Evolutionary conservation across 2,329 filamentous ascomycete species (phyloP), one percentile per base, ranked within the genome.

Genomic region (Daldinia sp.): DNA sequence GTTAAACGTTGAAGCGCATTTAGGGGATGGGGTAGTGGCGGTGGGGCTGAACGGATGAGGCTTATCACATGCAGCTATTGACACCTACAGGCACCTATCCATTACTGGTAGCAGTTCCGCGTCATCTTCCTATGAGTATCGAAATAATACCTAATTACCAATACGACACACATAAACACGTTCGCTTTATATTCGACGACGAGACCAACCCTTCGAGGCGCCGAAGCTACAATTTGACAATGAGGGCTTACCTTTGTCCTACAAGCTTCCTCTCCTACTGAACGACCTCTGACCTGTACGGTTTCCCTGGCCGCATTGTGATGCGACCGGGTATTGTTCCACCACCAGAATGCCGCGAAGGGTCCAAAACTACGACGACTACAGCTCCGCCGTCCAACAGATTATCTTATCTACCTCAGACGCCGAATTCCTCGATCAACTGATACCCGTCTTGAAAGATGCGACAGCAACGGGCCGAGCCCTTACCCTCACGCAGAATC

Each of bases 381-480:
- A 79, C 65, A 74, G 74, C 69, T 75, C 77, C 12, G 78, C 78
- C 46, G 78, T 80, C 41, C 78, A 79, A 48, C 78, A 99, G 93
- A 97, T 98, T 73, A 94, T 98, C 69, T 89, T 97, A 74, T 94
- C 95, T 1, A 92, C 94, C 12, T 94, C 94, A 23, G 95, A 98
- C 77, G 88, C 91, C 56, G 96, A 99, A 76, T 98, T 98, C 77
- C 89, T 99, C 71, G 96, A 98, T 79, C 95, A 98, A 78, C 84
- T 99, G 57, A 97, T 98, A 54, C 95, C 94, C 9, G 92, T 97
- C 1, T 90, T 99, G 70, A 96, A 94, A 83, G 95, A 98, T 86
- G 94, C 93, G 73, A 89, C 93, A 69, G 86, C 89, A 74, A 90
- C 92, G 62, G 91, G 92, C 77, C 87, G 92, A 76, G 91, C 90